These are phyloP conservation scores for Striga asiatica DNA, from an alignment of 257 asterid genomes.

Conservation along the genomic window DNA sequence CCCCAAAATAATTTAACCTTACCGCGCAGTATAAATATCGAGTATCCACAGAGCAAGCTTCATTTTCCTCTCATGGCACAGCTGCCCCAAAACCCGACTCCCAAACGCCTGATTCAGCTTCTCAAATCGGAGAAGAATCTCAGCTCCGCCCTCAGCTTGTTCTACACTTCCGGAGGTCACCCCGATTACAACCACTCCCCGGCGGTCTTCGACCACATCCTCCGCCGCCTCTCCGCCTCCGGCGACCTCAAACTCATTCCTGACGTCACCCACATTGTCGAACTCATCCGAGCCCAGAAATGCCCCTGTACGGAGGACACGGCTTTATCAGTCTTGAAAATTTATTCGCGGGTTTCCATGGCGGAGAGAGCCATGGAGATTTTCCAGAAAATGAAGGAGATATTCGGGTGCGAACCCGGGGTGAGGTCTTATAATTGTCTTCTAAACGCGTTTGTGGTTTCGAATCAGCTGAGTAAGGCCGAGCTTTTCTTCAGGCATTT, in stretches of 20 bases:
- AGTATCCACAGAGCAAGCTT: no score
- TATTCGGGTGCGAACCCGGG: constrained; percentile 65
- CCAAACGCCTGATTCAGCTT: constrained; percentile 43
- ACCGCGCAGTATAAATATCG: no score
- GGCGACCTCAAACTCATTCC: constrained; percentile 29
- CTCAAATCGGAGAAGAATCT: constrained; percentile 62
- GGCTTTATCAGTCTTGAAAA: constrained; percentile 48
- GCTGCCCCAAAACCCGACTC: constrained; percentile 41
- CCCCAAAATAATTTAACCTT: no score
- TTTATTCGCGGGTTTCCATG: constrained; percentile 44
- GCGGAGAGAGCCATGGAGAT: constrained; percentile 49
- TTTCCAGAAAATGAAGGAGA: constrained; percentile 58
- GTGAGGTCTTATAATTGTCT: constrained; percentile 64
- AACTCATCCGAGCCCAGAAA: constrained; percentile 36
- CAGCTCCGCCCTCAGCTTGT: constrained; percentile 42
- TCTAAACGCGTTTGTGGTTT: constrained; percentile 63
- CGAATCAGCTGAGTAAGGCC: constrained; percentile 52
- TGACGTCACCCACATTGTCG: constrained; percentile 33
- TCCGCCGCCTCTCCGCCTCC: constrained; percentile 60
- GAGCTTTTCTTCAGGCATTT: constrained; percentile 55
- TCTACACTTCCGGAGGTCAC: constrained; percentile 43
- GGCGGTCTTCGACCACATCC: constrained; percentile 57
- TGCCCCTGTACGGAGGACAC: constrained; percentile 59
- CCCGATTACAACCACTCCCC: constrained; percentile 44
- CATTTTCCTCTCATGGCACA: constrained; percentile 24